Base-by-base conservation (phyloP, 176 grass and related monocot species). In the Oryza glumipatula region DNA sequence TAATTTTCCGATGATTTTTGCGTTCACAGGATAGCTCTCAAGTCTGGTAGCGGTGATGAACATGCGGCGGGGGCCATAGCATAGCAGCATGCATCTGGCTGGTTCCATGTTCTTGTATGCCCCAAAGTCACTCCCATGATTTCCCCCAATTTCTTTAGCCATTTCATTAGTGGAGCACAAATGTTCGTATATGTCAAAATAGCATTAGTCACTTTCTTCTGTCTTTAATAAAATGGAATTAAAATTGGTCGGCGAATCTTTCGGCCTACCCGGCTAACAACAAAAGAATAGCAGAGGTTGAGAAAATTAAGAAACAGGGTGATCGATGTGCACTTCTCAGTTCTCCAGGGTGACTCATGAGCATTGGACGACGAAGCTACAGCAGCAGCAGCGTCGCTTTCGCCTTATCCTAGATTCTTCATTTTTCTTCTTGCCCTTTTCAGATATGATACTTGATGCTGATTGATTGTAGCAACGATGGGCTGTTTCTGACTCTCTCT, bases 331-430 rank as follows among this genome's bases (percentile, higher is more conserved):
- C 70, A 87, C 64, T 65, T 72, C 60, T 90, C 84, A 13, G 74
- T 76, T 21, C 22, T 82, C 48, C 72, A 85, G 89, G 0, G 89
- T 91, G 63, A 85, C 43, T 67, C 44, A 56, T 24, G 63, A 74
- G 5, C 78, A 51, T 58, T 17, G n/a, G 58, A 32, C 30, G 30
- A 32, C 30, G 30, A 24, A 22, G 56, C 12, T 76, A 43, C 9
- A 32, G 76, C 9, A 15, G 36, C 15, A 56, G 11, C 64, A 63
- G 3, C 15, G 35, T 87, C 65, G 46, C 49, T 70, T 76, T 87
- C 78, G 36, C 49, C 49, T 82, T 69, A 81, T 87, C 72, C 68
- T 82, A 47, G 24, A 69, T 21, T 69, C 63, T 32, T 3, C 49
- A 36, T 11, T 41, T 67, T 10, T 58, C 43, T 51, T 65, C 54